phyloP scores from a whole-genome alignment of 345 rosid species.

The Rhodomyrtus tomentosa region DNA sequence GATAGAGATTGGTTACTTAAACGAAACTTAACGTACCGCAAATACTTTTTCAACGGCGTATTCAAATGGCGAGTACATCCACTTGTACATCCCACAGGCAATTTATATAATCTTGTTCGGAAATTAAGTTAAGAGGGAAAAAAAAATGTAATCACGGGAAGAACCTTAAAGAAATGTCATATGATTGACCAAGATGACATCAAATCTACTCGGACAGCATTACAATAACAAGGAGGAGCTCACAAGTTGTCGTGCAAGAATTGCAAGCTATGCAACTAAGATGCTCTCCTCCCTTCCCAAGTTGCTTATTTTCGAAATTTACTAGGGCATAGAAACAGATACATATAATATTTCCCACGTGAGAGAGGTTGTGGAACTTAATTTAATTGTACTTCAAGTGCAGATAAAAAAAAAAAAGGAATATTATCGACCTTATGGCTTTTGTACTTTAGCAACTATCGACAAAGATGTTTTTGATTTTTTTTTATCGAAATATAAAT shows the following conservation, averaged over 20 bases:
- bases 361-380: background rate
- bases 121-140: background rate
- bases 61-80: background rate
- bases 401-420: background rate
- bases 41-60: background rate
- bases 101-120: background rate
- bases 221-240: background rate
- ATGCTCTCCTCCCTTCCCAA: background rate
- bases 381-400: background rate
- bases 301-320: background rate
- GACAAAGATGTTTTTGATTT: too few species aligned
- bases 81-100: background rate
- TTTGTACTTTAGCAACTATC: background rate
- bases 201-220: constrained; percentile 6
- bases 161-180: constrained; percentile 1
- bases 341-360: background rate
- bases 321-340: background rate
- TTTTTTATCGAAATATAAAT: too few species aligned
- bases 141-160: background rate
- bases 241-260: background rate
- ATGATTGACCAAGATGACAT: constrained; percentile 11
- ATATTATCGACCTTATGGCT: background rate
- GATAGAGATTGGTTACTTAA: background rate
- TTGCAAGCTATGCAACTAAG: background rate
- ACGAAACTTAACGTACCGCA: background rate